Evolutionary conservation across 371 early-diverging fungal genomes (phyloP).

Genomic region (Saksenaea vasiformis): DNA sequence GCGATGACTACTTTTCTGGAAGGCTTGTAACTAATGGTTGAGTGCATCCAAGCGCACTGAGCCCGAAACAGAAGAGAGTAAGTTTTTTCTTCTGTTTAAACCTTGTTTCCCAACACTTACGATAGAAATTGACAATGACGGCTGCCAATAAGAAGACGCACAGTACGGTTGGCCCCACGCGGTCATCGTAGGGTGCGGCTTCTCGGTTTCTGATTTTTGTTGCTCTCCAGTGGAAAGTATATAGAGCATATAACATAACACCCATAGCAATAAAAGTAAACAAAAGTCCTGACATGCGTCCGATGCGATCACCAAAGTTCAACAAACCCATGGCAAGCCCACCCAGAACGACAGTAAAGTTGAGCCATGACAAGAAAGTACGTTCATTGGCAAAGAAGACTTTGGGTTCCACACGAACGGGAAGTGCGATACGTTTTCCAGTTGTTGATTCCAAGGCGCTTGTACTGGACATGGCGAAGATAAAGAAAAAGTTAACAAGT

Average conservation of each 20-base stretch:
- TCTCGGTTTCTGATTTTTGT: slow-evolving; percentile 55
- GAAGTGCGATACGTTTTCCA: slow-evolving; percentile 69
- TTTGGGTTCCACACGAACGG: slow-evolving; percentile 94
- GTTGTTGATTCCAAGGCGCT: slow-evolving; percentile 21
- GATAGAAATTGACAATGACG: slow-evolving; percentile 82
- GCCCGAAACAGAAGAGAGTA: neutral
- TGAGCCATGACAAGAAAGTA: slow-evolving; percentile 89
- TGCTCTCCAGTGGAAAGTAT: slow-evolving; percentile 86
- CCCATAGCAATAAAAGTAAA: slow-evolving; percentile 76
- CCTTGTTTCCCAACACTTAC: slow-evolving; percentile 55
- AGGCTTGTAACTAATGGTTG: neutral
- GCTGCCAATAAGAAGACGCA: slow-evolving; percentile 63
- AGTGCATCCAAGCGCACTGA: neutral
- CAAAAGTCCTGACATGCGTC: slow-evolving; percentile 68
- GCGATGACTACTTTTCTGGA: neutral
- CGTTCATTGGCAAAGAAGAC: slow-evolving; percentile 98
- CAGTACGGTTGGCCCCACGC: slow-evolving; percentile 55
- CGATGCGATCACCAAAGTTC: slow-evolving; percentile 76
- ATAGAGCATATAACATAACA: slow-evolving; percentile 76
- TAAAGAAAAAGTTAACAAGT: slow-evolving; percentile 1
- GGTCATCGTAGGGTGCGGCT: slow-evolving; percentile 61
- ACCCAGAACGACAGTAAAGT: slow-evolving; percentile 72
- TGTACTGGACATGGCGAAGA: slow-evolving; percentile 10
- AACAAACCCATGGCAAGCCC: slow-evolving; percentile 72
- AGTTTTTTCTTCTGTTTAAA: slow-evolving; percentile 1